Conservation (phyloP, 176 grass and related monocot genomes). For the Oryza nivara region DNA sequence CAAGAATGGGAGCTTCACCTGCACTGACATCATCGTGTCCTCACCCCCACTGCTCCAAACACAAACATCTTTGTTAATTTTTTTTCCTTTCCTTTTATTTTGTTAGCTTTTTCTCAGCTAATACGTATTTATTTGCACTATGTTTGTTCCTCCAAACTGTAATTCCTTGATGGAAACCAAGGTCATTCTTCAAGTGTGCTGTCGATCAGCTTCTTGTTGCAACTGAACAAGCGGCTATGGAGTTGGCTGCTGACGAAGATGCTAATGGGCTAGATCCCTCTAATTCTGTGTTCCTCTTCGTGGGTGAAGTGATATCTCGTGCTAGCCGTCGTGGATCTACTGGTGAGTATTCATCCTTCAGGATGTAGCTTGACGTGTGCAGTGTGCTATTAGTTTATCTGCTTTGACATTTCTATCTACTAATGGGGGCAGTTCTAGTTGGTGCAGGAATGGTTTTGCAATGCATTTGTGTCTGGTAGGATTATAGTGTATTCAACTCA, state of each 20-base stretch:
- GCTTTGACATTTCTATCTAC: constrained; percentile 25
- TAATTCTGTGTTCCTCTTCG: constrained; percentile 63
- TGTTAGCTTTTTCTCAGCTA: background rate
- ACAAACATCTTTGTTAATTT: background rate
- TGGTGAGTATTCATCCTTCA: constrained; percentile 50
- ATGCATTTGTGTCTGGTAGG: constrained; percentile 1
- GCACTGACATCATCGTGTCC: constrained; percentile 73
- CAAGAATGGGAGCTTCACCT: constrained; percentile 57
- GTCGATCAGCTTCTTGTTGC: constrained; percentile 68
- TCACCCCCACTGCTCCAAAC: background rate
- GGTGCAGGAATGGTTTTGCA: constrained; percentile 8
- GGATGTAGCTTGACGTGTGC: constrained; percentile 23
- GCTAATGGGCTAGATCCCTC: constrained; percentile 36
- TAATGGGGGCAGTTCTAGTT: background rate
- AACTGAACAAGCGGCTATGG: constrained; percentile 63
- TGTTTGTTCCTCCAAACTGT: constrained; percentile 10
- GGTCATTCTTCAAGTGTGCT: constrained; percentile 77
- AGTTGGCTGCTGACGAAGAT: constrained; percentile 42
- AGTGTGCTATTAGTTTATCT: constrained; percentile 21
- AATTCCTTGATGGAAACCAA: constrained; percentile 66
- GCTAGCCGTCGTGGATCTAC: constrained; percentile 86
- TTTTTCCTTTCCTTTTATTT: background rate
- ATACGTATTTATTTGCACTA: constrained; percentile 16
- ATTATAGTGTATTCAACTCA: background rate
- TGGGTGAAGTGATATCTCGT: constrained; percentile 87